Evolutionary conservation across 225 moss, liverwort and hornwort species (phyloP), one percentile per base, ranked within the genome.

Genomic region (Pseudisothecium myosuroides): DNA sequence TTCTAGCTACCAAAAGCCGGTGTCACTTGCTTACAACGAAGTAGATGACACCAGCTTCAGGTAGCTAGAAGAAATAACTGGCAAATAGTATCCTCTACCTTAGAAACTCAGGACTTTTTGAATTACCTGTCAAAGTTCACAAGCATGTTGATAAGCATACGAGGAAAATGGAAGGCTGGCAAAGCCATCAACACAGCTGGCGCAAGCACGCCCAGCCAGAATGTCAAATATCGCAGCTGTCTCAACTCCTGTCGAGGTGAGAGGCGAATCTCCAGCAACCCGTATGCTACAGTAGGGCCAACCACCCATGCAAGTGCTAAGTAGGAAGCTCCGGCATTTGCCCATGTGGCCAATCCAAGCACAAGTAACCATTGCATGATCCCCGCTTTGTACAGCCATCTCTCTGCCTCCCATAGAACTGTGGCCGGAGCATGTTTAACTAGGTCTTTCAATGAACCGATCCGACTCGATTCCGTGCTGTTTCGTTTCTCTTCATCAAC

Each of bases 311-410:
- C 88, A 54, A 94, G 78, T 49, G 93, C 84, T 74, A 99, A 90
- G 85, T 95, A 96, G 54, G 96, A 93, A 66, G 97, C 93, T 41
- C 97, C 97, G 39, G 94, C 97, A 56, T 91, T 91, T 26, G 89
- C 88, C 97, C 96, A 96, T 32, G 97, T 98, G 66, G 91, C 91
- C 82, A 97, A 85, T 58, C 92, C 97, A 90, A 98, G 97, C 65
- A 97, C 81, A 86, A 95, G 24, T 22, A 94, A 52, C 98, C 97
- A 98, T 90, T 96, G 96, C 91, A 96, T 90, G 81, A 97, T 93
- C 63, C 94, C 98, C 80, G 96, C 98, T 92, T 98, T 98, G 71
- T 94, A 98, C 89, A 97, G 91, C 95, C 92, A 96, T 82, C 98
- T 93, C 92, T 98, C 96, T 56, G 96, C 91, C 83, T 95, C 96